Evolutionary conservation across 1,284 basidiomycete species (phyloP), one percentile per base, ranked within the genome.

Genomic region (Austroboletus niveus): DNA sequence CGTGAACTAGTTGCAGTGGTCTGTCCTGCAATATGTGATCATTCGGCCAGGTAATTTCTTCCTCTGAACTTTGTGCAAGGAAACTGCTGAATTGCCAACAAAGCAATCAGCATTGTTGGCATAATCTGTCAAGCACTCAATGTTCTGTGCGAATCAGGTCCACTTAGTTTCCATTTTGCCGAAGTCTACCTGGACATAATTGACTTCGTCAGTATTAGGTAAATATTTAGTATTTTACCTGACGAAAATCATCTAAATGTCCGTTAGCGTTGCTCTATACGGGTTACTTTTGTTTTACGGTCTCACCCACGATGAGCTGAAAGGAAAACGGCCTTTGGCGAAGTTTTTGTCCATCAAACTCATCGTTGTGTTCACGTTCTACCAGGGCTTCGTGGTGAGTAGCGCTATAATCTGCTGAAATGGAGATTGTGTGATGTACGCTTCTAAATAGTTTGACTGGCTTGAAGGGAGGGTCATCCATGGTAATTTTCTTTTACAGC

Each of bases 341-440:
- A 94, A 94, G 70, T 94, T 94, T 66, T 60, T 92, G 55, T 72
- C 80, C 10, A 92, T 92, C 74, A 94, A 94, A 70, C 71, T 92
- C 32, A 90, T 92, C 52, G 87, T 94, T 46, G 87, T 94, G 81
- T 85, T 88, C 63, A 91, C 89, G 1, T 91, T 89, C 65, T 92
- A 91, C 65, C 88, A 91, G 57, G 72, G 77, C 0, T 86, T 90
- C 56, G 70, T 90, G 36, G 87, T 89, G 60, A 52, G 85, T 72
- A 11, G 11, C 35, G 5, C 11, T 30, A 39, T 29, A 36, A 24
- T 24, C 22, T 36, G 6, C 35, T 38, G 27, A 20, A 38, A 15
- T 14, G 24, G 27, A 38, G 27, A 30, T 31, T 32, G 9, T 34
- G 14, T 8, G n/a, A 38, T 17, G n/a, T 5, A 9, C 17, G 6